A percentile compares a stretch with the other conserved stretches of the same genome.
These are phyloP conservation scores for Sarcocystis neurona DNA, from an alignment of 169 alveolate species.

Conservation along the genomic window DNA sequence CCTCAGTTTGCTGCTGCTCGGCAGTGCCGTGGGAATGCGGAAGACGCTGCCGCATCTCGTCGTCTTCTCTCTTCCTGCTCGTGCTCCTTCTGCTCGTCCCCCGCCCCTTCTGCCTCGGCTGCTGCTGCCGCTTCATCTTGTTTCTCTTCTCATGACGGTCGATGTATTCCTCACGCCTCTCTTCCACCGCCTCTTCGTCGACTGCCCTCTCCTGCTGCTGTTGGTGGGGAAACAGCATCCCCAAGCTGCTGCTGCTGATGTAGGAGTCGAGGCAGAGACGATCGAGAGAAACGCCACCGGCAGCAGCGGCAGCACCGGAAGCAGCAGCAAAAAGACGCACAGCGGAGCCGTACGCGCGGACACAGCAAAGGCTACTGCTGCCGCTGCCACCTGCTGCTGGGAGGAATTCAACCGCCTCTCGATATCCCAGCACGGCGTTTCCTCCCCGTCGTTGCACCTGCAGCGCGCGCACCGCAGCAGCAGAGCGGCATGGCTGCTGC, in stretches of 20 bases:
- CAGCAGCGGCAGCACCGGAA: neutral
- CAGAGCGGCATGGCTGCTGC: neutral
- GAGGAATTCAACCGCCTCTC: neutral
- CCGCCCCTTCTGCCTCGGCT: too few species aligned
- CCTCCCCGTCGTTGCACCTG: slow-evolving; percentile 13
- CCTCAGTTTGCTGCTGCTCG: too few species aligned
- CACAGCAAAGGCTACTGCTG: neutral
- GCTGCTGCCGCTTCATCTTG: too few species aligned
- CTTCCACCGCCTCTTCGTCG: too few species aligned
- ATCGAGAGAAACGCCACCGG: neutral
- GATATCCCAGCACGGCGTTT: slow-evolving; percentile 18
- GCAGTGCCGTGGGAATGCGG: too few species aligned
- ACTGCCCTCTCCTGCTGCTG: too few species aligned
- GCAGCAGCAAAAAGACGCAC: neutral
- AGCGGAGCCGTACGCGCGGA: slow-evolving; percentile 3
- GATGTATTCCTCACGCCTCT: too few species aligned
- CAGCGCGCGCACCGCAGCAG: neutral
- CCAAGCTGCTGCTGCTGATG: neutral
- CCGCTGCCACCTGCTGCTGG: neutral
- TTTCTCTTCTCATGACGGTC: too few species aligned
- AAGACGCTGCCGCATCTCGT: too few species aligned
- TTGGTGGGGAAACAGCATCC: too few species aligned
- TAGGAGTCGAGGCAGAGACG: neutral
- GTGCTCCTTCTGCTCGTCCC: too few species aligned
- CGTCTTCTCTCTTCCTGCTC: too few species aligned